Conservation (phyloP, 2,329 filamentous ascomycete genomes). For the Scytalidium lignicola region DNA sequence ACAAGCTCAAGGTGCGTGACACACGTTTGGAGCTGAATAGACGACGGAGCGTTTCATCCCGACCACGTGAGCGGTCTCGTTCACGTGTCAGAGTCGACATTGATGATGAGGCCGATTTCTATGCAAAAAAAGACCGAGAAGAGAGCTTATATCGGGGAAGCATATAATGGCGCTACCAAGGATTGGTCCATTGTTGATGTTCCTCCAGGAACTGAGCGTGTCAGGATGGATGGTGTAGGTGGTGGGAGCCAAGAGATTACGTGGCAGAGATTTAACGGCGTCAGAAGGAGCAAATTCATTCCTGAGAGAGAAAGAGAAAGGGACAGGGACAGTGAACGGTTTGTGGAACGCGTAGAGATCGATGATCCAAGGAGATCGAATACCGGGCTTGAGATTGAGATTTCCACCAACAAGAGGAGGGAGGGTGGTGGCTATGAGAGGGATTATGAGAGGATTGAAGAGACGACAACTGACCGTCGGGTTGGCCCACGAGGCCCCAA, state of each 20-base stretch:
- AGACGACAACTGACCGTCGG: constrained; percentile 45
- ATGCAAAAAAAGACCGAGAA: constrained; percentile 64
- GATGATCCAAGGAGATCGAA: constrained; percentile 13
- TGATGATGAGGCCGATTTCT: constrained; percentile 50
- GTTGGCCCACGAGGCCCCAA: constrained; percentile 27
- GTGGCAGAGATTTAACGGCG: constrained; percentile 76
- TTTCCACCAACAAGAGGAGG: constrained; percentile 14
- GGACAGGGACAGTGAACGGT: constrained; percentile 9
- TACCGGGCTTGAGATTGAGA: constrained; percentile 24
- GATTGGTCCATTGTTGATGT: constrained; percentile 82
- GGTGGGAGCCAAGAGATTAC: constrained; percentile 71
- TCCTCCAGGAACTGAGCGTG: constrained; percentile 74
- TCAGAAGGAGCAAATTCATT: constrained; percentile 68
- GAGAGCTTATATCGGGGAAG: constrained; percentile 66
- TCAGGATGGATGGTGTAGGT: constrained; percentile 76
- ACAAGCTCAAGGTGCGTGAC: constrained; percentile 31
- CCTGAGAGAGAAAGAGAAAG: constrained; percentile 55
- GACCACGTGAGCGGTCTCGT: constrained; percentile 1
- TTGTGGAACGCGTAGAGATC: background rate
- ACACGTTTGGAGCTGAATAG: constrained; percentile 18
- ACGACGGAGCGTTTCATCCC: constrained; percentile 22
- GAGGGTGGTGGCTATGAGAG: constrained; percentile 20
- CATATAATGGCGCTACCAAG: constrained; percentile 66
- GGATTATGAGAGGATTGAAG: constrained; percentile 44
- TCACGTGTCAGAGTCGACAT: constrained; percentile 8